Conservation (phyloP, 345 rosid genomes). For the Erodium maritimum region DNA sequence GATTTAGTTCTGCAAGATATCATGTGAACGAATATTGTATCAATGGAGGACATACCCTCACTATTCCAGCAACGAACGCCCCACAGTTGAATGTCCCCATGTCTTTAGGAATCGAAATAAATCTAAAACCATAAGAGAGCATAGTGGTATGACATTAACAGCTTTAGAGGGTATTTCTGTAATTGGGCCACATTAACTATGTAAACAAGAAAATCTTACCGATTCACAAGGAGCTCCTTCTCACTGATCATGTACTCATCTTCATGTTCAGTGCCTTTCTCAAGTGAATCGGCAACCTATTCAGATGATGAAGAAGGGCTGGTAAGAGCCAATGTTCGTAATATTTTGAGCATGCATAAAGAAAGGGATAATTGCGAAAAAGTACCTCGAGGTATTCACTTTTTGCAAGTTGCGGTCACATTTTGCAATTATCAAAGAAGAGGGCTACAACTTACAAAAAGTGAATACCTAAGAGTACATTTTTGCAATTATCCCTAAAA, state of each 20-base stretch:
- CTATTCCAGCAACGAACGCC: slow-evolving; percentile 99
- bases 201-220: slow-evolving; percentile 24
- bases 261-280: slow-evolving; percentile 98
- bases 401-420: no score
- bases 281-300: slow-evolving; percentile 96
- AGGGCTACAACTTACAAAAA: no score
- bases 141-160: neutral
- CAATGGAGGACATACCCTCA: slow-evolving; percentile 39
- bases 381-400: no score
- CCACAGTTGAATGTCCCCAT: slow-evolving; percentile 99
- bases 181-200: neutral
- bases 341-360: neutral
- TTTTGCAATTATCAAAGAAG: no score
- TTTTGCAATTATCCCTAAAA: no score
- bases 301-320: slow-evolving; percentile 2
- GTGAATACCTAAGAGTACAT: no score
- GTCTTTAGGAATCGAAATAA: slow-evolving; percentile 92
- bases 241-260: slow-evolving; percentile 99
- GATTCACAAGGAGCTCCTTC: slow-evolving; percentile 91
- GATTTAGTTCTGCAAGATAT: neutral
- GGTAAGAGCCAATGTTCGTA: neutral
- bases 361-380: no score
- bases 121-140: slow-evolving; percentile 28
- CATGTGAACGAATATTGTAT: neutral
- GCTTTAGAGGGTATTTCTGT: neutral